Percentiles rank a stretch among this genome's conserved stretches.
phyloP scores from a whole-genome alignment of 2,329 filamentous ascomycete genomes.

The Anisogramma anomala region DNA sequence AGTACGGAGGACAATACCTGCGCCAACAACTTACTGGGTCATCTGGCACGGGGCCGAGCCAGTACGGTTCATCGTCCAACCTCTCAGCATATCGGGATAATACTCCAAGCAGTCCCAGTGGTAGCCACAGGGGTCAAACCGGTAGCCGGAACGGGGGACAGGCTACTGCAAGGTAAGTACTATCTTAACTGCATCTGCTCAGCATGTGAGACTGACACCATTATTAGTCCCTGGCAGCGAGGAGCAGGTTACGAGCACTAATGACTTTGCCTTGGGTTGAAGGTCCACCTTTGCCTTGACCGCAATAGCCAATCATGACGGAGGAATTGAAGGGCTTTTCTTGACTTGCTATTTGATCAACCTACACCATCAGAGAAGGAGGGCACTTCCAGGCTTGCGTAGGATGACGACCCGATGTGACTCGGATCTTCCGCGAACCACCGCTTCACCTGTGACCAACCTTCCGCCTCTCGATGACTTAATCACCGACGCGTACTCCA shows the following conservation, averaged over 20 bases:
- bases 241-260: constrained; percentile 41
- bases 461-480: neutral
- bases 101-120: constrained; percentile 29
- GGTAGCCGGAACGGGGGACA: constrained; percentile 27
- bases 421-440: constrained; percentile 1
- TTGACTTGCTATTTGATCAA: constrained; percentile 12
- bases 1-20: constrained; percentile 17
- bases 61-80: constrained; percentile 24
- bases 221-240: constrained; percentile 41
- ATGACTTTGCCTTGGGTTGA: constrained; percentile 12
- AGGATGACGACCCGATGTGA: constrained; percentile 3
- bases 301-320: constrained; percentile 13
- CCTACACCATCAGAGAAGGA: constrained; percentile 10
- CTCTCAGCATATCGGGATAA: constrained; percentile 26
- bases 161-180: constrained; percentile 31
- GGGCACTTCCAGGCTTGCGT: constrained; percentile 4
- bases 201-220: constrained; percentile 17
- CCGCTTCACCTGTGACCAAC: constrained; percentile 3
- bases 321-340: constrained; percentile 12
- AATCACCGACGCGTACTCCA: neutral
- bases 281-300: constrained; percentile 6
- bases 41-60: constrained; percentile 19
- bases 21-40: constrained; percentile 16
- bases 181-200: neutral
- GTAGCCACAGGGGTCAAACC: constrained; percentile 28